These are phyloP conservation scores for Naganishia antarctica DNA, from an alignment of 768 basidiomycete species.

Conservation along the genomic window DNA sequence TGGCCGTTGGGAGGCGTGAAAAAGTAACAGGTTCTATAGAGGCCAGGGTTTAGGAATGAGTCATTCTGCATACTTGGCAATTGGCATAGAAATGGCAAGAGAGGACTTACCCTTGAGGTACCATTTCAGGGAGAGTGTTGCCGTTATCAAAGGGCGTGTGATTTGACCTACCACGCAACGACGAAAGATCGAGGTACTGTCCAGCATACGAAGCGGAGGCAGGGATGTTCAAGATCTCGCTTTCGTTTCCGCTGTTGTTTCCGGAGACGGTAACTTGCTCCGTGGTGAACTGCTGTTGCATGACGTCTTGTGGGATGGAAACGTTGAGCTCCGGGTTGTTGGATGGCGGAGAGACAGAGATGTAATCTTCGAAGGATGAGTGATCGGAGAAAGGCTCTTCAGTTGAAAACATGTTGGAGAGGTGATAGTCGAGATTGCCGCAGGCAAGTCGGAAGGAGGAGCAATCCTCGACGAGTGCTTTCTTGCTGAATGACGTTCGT, in stretches of 20 bases:
- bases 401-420: conserved; percentile 3
- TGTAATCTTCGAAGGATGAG: conserved; percentile 17
- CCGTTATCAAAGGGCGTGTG: not conserved
- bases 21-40: not conserved
- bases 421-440: not conserved
- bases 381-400: conserved; percentile 13
- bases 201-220: not conserved
- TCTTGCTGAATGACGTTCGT: not conserved
- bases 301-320: not conserved
- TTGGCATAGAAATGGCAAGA: not conserved
- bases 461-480: not conserved
- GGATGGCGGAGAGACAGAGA: conserved; percentile 10
- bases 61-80: not conserved
- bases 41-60: not conserved
- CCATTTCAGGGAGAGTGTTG: not conserved
- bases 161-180: not conserved
- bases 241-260: not conserved
- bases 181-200: not conserved
- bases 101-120: not conserved
- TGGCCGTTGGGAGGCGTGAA: not conserved
- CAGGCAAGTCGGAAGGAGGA: not conserved
- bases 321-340: not conserved
- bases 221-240: not conserved
- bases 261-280: not conserved
- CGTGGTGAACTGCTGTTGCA: not conserved